These are phyloP conservation scores for Aspergillus bridgeri DNA, from an alignment of 495 filamentous ascomycete genomes.

Conservation along the genomic window DNA sequence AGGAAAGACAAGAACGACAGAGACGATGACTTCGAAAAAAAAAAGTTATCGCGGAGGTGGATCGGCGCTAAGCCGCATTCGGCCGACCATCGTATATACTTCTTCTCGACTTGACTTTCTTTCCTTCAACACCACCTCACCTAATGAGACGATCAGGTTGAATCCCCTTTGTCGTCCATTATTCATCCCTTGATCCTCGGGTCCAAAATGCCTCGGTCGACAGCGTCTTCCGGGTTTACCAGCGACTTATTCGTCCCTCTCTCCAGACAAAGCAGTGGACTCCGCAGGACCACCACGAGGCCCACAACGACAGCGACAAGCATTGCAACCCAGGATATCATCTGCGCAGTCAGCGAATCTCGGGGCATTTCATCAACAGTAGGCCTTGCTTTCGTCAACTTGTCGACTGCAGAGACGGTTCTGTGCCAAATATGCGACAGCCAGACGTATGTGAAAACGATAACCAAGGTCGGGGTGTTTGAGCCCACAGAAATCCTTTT, in stretches of 20 bases:
- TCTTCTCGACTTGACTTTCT: constrained; percentile 23
- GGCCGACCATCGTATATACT: constrained; percentile 7
- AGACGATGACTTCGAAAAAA: constrained; percentile 7
- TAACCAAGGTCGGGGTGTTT: constrained; percentile 77
- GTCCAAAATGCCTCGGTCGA: constrained; percentile 6
- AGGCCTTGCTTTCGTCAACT: constrained; percentile 84
- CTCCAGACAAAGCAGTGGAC: constrained; percentile 36
- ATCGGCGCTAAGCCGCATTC: constrained; percentile 23
- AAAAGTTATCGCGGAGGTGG: constrained; percentile 22
- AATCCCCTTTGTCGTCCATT: background rate
- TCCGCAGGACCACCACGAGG: constrained; percentile 41
- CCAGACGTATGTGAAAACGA: constrained; percentile 79
- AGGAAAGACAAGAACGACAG: too few relatives aligned
- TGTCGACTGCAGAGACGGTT: constrained; percentile 76
- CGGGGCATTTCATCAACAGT: constrained; percentile 82
- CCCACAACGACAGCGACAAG: constrained; percentile 65
- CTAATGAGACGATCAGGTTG: background rate
- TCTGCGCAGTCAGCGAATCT: constrained; percentile 90
- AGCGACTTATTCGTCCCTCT: constrained; percentile 24
- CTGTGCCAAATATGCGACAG: constrained; percentile 88
- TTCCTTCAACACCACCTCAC: background rate
- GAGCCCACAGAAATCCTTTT: constrained; percentile 74
- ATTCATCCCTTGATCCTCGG: background rate
- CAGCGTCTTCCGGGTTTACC: constrained; percentile 18
- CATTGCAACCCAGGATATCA: constrained; percentile 67